Conservation (phyloP, 1,284 basidiomycete genomes). For the Stereum hirsutum region DNA sequence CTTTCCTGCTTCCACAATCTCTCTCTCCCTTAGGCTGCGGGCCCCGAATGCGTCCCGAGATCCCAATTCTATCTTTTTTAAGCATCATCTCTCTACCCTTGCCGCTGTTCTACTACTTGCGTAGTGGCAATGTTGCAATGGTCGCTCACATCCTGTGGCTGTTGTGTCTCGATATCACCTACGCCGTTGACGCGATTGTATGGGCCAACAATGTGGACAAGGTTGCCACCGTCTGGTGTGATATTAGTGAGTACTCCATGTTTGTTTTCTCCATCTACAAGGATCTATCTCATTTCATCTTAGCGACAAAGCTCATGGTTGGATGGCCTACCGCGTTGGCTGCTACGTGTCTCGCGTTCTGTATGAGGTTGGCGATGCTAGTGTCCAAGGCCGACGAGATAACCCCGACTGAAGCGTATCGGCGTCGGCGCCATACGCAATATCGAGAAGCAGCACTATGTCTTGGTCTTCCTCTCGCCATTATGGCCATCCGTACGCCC, state of each 20-base stretch:
- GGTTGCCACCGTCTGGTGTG: slow-evolving; percentile 30
- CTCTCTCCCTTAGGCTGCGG: too few relatives aligned
- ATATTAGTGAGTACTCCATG: slow-evolving; percentile 28
- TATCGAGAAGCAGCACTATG: slow-evolving; percentile 20
- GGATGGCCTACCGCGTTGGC: slow-evolving; percentile 25
- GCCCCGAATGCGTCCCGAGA: not conserved
- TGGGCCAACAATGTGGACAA: slow-evolving; percentile 27
- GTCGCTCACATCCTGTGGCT: slow-evolving; percentile 31
- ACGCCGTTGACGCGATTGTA: slow-evolving; percentile 28
- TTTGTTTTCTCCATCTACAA: not conserved
- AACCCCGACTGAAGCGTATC: not conserved
- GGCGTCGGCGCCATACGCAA: slow-evolving; percentile 12
- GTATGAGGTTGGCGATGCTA: slow-evolving; percentile 14
- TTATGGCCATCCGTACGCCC: slow-evolving; percentile 21
- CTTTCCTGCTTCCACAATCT: too few relatives aligned
- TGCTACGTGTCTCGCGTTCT: slow-evolving; percentile 24
- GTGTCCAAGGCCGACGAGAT: slow-evolving; percentile 11
- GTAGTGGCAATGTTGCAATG: slow-evolving; percentile 30
- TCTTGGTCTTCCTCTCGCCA: slow-evolving; percentile 18
- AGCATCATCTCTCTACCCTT: slow-evolving; percentile 14
- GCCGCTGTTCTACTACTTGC: slow-evolving; percentile 20
- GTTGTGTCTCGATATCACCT: slow-evolving; percentile 24
- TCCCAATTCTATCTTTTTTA: not conserved
- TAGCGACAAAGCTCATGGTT: slow-evolving; percentile 27
- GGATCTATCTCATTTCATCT: not conserved